Evolutionary conservation across 2,329 filamentous ascomycete species (phyloP).

Genomic region (Blumeria hordei): DNA sequence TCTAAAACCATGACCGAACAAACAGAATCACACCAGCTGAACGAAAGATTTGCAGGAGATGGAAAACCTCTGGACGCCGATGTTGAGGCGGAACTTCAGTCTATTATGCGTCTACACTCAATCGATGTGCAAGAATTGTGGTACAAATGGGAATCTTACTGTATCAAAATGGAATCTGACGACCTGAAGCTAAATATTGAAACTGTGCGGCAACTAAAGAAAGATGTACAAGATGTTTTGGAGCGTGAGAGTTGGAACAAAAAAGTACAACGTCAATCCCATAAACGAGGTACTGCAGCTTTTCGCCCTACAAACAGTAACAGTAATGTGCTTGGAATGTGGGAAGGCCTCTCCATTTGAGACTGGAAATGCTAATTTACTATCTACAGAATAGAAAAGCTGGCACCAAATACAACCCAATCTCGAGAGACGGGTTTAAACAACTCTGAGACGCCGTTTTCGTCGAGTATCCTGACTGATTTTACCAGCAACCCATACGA

Average conservation of each 20-base stretch:
- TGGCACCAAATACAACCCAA: conserved; percentile 37
- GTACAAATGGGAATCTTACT: conserved; percentile 98
- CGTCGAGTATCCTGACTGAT: conserved; percentile 22
- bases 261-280: conserved; percentile 35
- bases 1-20: no score
- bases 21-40: no score
- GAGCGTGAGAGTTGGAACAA: conserved; percentile 53
- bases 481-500: conserved; percentile 22
- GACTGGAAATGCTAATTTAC: neutral
- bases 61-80: conserved; percentile 37
- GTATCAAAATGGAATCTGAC: conserved; percentile 74
- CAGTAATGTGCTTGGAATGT: conserved; percentile 68
- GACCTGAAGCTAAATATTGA: conserved; percentile 48
- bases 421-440: conserved; percentile 8
- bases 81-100: conserved; percentile 57
- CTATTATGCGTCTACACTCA: conserved; percentile 64
- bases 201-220: conserved; percentile 56
- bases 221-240: conserved; percentile 60
- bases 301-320: conserved; percentile 30
- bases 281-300: conserved; percentile 36
- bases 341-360: conserved; percentile 12
- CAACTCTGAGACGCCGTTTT: conserved; percentile 23
- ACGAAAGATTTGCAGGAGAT: no score
- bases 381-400: conserved; percentile 32
- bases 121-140: conserved; percentile 69